These are phyloP conservation scores for Penicillium capsulatum DNA, from an alignment of 2,329 filamentous ascomycete species.

Conservation along the genomic window DNA sequence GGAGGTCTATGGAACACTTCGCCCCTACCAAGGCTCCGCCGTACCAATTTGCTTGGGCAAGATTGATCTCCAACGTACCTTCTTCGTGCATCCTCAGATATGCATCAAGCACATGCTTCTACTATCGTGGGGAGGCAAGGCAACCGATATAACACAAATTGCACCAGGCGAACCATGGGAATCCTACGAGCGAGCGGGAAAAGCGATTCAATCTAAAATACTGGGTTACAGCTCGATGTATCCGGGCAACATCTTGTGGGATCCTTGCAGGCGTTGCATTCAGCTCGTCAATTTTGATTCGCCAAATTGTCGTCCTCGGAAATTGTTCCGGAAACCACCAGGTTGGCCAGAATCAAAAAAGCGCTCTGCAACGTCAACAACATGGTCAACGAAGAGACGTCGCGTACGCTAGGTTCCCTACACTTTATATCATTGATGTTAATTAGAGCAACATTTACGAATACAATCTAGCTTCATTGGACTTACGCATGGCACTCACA, in stretches of 20 bases:
- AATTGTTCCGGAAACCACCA: no score
- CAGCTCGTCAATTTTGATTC: not conserved
- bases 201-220: not conserved
- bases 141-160: not conserved
- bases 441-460: no score
- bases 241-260: not conserved
- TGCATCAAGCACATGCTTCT: not conserved
- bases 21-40: not conserved
- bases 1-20: not conserved
- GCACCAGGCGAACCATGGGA: not conserved
- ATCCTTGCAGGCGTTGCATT: not conserved
- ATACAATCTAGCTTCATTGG: no score
- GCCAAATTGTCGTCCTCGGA: no score
- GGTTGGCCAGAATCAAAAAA: no score
- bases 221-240: not conserved
- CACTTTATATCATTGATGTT: no score
- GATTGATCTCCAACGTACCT: not conserved
- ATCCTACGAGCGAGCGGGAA: not conserved
- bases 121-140: not conserved
- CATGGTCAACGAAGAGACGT: no score
- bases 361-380: no score
- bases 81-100: not conserved
- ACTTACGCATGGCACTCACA: no score
- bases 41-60: not conserved
- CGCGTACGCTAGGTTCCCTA: no score